These are phyloP conservation scores for Populus davidiana DNA, from an alignment of 345 rosid species.

Conservation along the genomic window DNA sequence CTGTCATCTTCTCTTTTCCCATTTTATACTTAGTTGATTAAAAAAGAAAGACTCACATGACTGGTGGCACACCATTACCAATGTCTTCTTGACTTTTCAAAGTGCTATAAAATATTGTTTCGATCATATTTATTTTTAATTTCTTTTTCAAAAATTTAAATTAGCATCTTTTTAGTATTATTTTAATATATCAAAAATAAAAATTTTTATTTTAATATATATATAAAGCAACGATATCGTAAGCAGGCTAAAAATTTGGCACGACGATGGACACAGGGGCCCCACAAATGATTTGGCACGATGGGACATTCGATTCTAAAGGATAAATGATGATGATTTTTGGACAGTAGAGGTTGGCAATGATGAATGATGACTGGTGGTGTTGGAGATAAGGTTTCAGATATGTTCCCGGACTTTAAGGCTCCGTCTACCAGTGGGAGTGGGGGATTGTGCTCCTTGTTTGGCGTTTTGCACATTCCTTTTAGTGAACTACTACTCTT, in stretches of 20 bases:
- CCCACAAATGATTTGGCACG: constrained; percentile 45
- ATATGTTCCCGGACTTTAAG: constrained; percentile 29
- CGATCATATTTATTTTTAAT: too few relatives aligned
- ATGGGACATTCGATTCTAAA: constrained; percentile 41
- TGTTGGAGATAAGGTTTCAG: constrained; percentile 51
- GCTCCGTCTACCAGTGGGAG: constrained; percentile 28
- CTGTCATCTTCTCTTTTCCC: too few relatives aligned
- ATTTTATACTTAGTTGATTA: too few relatives aligned
- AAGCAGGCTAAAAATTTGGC: background rate
- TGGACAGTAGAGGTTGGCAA: constrained; percentile 2
- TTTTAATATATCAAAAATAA: too few relatives aligned
- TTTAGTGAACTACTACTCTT: background rate
- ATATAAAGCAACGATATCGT: too few relatives aligned
- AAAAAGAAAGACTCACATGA: too few relatives aligned
- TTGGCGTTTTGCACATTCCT: constrained; percentile 25
- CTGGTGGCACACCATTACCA: too few relatives aligned
- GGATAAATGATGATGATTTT: constrained; percentile 15
- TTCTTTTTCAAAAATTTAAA: too few relatives aligned
- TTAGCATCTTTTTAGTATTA: too few relatives aligned
- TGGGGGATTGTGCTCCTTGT: constrained; percentile 32
- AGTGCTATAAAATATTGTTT: too few relatives aligned
- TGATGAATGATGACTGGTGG: constrained; percentile 23
- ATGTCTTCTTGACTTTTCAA: too few relatives aligned
- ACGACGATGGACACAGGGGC: background rate
- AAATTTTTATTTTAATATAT: too few relatives aligned